Conservation (phyloP, 73 alveolate species). For the Stentor roeselii region DNA sequence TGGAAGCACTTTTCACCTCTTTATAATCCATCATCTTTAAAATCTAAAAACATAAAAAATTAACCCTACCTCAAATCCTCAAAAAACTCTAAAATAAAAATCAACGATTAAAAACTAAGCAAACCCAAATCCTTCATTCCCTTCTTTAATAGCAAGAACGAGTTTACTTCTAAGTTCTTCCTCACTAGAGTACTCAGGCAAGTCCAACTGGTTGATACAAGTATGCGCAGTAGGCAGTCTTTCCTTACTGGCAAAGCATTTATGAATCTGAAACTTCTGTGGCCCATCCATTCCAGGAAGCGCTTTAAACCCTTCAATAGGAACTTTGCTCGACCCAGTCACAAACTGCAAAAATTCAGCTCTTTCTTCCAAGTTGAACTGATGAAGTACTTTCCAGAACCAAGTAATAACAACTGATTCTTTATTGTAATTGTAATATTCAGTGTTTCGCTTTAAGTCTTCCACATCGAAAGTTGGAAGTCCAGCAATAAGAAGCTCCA, state of each 20-base stretch:
- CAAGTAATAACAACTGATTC: slow-evolving; percentile 59
- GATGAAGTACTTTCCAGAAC: slow-evolving; percentile 91
- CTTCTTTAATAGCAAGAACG: slow-evolving; percentile 45
- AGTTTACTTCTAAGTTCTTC: slow-evolving; percentile 74
- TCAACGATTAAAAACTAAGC: too few species aligned
- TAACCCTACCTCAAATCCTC: too few species aligned
- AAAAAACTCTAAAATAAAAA: too few species aligned
- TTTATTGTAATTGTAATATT: slow-evolving; percentile 78
- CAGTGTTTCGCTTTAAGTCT: slow-evolving; percentile 89
- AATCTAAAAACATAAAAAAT: too few species aligned
- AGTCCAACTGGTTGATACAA: slow-evolving; percentile 75
- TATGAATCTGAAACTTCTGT: slow-evolving; percentile 43
- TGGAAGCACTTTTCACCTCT: background rate
- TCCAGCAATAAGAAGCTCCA: slow-evolving; percentile 95
- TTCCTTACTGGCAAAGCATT: slow-evolving; percentile 65
- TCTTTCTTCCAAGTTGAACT: slow-evolving; percentile 76
- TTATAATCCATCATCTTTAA: too few species aligned
- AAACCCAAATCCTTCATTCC: slow-evolving; percentile 56
- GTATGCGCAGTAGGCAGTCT: slow-evolving; percentile 91
- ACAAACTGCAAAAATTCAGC: slow-evolving; percentile 94
- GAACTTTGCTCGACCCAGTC: slow-evolving; percentile 83
- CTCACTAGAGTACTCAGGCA: slow-evolving; percentile 94
- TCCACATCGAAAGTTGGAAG: slow-evolving; percentile 91
- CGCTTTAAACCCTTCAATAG: slow-evolving; percentile 89
- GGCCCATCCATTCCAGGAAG: slow-evolving; percentile 83